Evolutionary conservation across 2,329 filamentous ascomycete genomes (phyloP), one percentile per base, ranked within the genome.

Genomic region (Colletotrichum truncatum): DNA sequence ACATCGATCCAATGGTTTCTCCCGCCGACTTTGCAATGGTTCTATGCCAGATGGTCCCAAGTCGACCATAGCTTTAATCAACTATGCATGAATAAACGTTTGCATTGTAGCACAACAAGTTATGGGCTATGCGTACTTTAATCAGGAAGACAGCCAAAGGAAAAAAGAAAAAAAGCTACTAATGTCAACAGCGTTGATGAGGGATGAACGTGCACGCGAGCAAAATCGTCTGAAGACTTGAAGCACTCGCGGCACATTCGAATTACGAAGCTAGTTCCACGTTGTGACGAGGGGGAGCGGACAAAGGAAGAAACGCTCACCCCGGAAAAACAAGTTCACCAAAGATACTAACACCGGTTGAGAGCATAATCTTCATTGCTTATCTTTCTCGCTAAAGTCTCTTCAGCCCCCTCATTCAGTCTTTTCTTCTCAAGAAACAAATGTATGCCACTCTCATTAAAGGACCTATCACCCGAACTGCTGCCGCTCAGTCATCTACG

Each of bases 391-490:
- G 63, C 57, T 62, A 12, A 32, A 52, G 23, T 38, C 14, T 55
- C 63, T 51, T 63, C 26, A 25, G 34, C 32, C 43, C 18, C 56
- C 51, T 56, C 46, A 56, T 21, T 43, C 57, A 63, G 51, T 56
- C 57, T 51, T 62, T 26, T 48, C 56, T 61, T 65, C 21, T 43
- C 41, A 62, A 59, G 41, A 51, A 65, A 62, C 63, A 51, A 36
- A 64, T 52, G 34, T 51, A 56, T 66, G 36, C 43, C 58, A 63
- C 46, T 64, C 53, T 66, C 59, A 66, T 64, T 66, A 64, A 46
- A 66, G 32, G 52, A 52, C 64, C n/a, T 58, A 58, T 51, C 63
- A 62, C 63, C 57, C 41, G 28, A 63, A 51, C 49, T 36, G 57
- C 49, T 21, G 41, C 63, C 51, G 43, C 36, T 23, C 28, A 55